Conservation (phyloP, 108 stramenopile genomes). For the Phaeodactylum tricornutum region DNA sequence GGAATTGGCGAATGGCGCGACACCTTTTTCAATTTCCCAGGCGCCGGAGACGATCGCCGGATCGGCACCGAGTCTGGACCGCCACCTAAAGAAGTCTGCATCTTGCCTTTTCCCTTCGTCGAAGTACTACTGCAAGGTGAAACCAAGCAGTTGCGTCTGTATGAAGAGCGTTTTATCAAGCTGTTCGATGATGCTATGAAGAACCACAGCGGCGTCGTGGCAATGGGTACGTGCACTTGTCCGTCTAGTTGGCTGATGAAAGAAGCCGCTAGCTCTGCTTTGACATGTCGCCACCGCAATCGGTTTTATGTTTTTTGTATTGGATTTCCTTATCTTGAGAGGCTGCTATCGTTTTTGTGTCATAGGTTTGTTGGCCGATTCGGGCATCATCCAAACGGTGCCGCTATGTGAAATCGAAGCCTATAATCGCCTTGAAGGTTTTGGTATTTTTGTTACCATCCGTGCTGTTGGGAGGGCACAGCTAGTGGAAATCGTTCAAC, state of each 20-base stretch:
- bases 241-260: too few species aligned
- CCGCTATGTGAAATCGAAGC: slow-evolving; percentile 76
- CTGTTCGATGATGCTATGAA: slow-evolving; percentile 54
- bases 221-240: slow-evolving; percentile 74
- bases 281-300: too few species aligned
- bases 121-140: slow-evolving; percentile 67
- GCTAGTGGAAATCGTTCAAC: slow-evolving; percentile 41
- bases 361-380: too few species aligned
- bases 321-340: too few species aligned
- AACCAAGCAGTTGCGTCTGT: slow-evolving; percentile 62
- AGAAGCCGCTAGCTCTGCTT: too few species aligned
- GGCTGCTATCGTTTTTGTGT: too few species aligned
- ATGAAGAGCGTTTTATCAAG: slow-evolving; percentile 67
- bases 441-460: slow-evolving; percentile 69
- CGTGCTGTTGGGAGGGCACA: slow-evolving; percentile 51
- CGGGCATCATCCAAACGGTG: slow-evolving; percentile 60
- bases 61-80: background rate
- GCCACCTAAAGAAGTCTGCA: slow-evolving; percentile 35
- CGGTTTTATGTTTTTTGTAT: too few species aligned
- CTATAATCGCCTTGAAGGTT: slow-evolving; percentile 54
- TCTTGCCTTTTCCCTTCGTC: slow-evolving; percentile 63
- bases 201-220: slow-evolving; percentile 57
- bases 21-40: slow-evolving; percentile 20
- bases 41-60: slow-evolving; percentile 1
- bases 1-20: slow-evolving; percentile 43